These are phyloP conservation scores for Tolypocladium sp. DNA, from an alignment of 2,329 filamentous ascomycete genomes.

Conservation along the genomic window DNA sequence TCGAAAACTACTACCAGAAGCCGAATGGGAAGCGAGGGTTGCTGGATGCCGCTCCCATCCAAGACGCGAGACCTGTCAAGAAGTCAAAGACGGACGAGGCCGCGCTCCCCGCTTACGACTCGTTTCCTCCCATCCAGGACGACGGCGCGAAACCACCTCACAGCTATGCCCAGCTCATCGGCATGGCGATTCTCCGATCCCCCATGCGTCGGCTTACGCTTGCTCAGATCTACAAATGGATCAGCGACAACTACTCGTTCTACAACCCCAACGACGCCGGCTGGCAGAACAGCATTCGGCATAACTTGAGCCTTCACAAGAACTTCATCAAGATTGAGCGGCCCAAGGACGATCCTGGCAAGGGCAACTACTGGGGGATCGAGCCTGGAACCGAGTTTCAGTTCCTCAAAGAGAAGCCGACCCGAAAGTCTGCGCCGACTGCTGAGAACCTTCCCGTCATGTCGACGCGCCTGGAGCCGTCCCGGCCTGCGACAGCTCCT, in stretches of 20 bases:
- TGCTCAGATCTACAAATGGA: slow-evolving; percentile 98
- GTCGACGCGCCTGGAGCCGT: slow-evolving; percentile 45
- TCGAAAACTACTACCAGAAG: slow-evolving; percentile 46
- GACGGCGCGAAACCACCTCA: slow-evolving; percentile 83
- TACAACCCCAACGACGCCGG: slow-evolving; percentile 79
- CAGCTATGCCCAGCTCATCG: slow-evolving; percentile 92
- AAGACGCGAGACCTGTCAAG: slow-evolving; percentile 59
- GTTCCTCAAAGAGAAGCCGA: slow-evolving; percentile 80
- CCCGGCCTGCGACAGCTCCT: slow-evolving; percentile 28
- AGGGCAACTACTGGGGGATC: slow-evolving; percentile 96
- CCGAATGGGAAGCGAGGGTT: slow-evolving; percentile 50
- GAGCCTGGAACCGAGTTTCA: slow-evolving; percentile 80
- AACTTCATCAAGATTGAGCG: slow-evolving; percentile 92
- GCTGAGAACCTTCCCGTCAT: slow-evolving; percentile 51
- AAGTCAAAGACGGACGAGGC: slow-evolving; percentile 54
- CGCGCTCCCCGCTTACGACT: slow-evolving; percentile 57
- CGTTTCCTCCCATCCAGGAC: slow-evolving; percentile 76
- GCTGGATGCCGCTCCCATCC: slow-evolving; percentile 64
- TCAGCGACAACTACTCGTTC: slow-evolving; percentile 87
- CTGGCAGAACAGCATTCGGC: slow-evolving; percentile 98
- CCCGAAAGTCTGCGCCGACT: slow-evolving; percentile 46
- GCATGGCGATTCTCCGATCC: slow-evolving; percentile 90
- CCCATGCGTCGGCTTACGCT: slow-evolving; percentile 77
- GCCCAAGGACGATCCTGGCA: slow-evolving; percentile 93
- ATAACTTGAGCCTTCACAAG: slow-evolving; percentile 96